Evolutionary conservation across 2,329 filamentous ascomycete species (phyloP), one percentile per base, ranked within the genome.

Genomic region (Verticillium tricorpus): DNA sequence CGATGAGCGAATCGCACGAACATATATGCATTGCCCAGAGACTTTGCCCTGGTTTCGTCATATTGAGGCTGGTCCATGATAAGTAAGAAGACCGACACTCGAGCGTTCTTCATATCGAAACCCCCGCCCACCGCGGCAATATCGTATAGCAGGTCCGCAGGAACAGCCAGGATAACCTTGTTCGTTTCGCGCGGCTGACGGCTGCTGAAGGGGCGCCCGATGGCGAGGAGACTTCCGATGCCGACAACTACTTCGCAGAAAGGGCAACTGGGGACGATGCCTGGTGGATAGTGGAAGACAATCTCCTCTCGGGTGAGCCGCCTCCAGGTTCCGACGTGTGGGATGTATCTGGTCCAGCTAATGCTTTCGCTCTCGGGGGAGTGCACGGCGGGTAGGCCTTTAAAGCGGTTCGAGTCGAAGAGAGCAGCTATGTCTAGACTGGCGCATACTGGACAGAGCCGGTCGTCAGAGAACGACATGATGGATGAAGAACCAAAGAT

Each of bases 321-420:
- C 19, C 35, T 57, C 45, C 37, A 62, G 25, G 56, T 35, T 15
- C 34, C 50, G 39, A 56, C 34, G 22, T 59, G 61, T 14, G 55
- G 61, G 31, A 60, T 57, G 31, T 60, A 62, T 17, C 28, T 19
- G n/a, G 31, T 55, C 61, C 61, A 62, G 22, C 34, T 40, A 8
- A 54, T 19, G 9, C 9, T 57, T 52, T 37, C 59, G 25, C 39
- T 45, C 39, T 45, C 39, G 39, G 19, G 31, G 8, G 14, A 54
- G 32, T 12, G 25, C 17, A 12, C 50, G 9, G 22, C 14, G 1
- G 61, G 61, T 15, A 62, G 52, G 12, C 22, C 31, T 7, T 22
- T 14, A 5, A 62, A 62, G 11, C 45, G 50, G 22, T 11, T 54
- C 28, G 50, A 17, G 31, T 60, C 11, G 6, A 62, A 58, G 6